These are phyloP conservation scores for Melastoma candidum DNA, from an alignment of 441 rosid genomes.

Conservation along the genomic window DNA sequence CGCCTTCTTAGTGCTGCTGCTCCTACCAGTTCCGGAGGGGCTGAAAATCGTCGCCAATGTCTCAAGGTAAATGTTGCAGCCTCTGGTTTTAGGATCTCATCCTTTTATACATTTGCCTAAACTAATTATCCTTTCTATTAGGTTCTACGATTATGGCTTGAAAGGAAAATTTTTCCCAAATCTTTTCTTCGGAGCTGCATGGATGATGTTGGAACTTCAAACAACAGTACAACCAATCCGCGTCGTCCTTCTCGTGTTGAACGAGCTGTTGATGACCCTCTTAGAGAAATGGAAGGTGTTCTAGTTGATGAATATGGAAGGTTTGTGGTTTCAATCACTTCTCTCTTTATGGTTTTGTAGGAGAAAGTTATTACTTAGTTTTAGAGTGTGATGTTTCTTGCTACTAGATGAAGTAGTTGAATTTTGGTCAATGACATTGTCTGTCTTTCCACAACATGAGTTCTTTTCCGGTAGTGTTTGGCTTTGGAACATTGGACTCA, in stretches of 20 bases:
- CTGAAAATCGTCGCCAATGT: slow-evolving; percentile 96
- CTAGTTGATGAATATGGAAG: slow-evolving; percentile 98
- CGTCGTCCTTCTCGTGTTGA: slow-evolving; percentile 86
- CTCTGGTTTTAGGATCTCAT: slow-evolving; percentile 2
- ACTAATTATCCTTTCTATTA: slow-evolving; percentile 17
- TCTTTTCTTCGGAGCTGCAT: slow-evolving; percentile 46
- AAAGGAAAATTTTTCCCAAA: slow-evolving; percentile 84
- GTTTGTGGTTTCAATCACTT: slow-evolving; percentile 24
- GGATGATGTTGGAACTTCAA: slow-evolving; percentile 22
- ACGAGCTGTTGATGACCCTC: slow-evolving; percentile 88
- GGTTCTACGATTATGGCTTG: slow-evolving; percentile 88
- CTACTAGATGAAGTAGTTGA: not conserved
- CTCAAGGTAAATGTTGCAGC: slow-evolving; percentile 41
- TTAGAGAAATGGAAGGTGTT: slow-evolving; percentile 99
- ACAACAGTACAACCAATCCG: slow-evolving; percentile 55
- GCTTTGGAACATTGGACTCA: too few species aligned
- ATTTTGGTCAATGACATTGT: too few species aligned
- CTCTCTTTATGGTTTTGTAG: not conserved
- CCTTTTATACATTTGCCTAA: not conserved
- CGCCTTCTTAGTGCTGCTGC: slow-evolving; percentile 95
- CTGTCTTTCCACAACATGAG: too few species aligned
- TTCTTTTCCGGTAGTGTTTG: too few species aligned
- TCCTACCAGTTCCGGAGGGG: slow-evolving; percentile 61
- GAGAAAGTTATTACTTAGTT: not conserved
- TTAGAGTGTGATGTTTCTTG: not conserved